A percentile compares a stretch with the other conserved stretches of the same genome.
Conservation (phyloP, 108 stramenopile genomes). For the Fistulifera solaris region DNA sequence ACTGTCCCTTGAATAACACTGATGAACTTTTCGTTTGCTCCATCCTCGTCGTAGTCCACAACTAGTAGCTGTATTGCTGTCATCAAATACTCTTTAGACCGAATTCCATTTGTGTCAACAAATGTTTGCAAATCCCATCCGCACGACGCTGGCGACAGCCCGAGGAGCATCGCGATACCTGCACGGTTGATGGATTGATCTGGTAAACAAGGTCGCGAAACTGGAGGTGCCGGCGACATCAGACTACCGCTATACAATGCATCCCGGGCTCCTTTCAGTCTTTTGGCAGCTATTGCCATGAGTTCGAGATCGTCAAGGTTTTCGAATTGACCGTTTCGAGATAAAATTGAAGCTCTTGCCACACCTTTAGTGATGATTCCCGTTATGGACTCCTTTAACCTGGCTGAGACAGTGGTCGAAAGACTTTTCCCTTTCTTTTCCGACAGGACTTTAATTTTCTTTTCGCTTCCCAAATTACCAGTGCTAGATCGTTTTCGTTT, state of each 20-base stretch:
- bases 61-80: conserved; percentile 19
- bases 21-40: conserved; percentile 50
- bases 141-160: conserved; percentile 48
- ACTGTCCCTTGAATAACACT: conserved; percentile 48
- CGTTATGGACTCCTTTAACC: conserved; percentile 18
- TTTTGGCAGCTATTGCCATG: not conserved
- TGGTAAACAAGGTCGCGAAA: conserved; percentile 16
- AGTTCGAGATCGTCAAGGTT: not conserved
- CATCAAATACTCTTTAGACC: conserved; percentile 15
- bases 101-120: conserved; percentile 22
- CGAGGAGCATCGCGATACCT: conserved; percentile 52
- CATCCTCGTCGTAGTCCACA: conserved; percentile 35
- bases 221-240: not conserved
- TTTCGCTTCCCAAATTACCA: conserved; percentile 2
- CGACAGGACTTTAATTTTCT: conserved; percentile 7
- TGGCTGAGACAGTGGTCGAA: conserved; percentile 3
- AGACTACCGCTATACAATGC: not conserved
- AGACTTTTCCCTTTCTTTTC: conserved; percentile 4
- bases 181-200: not conserved
- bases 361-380: conserved; percentile 26
- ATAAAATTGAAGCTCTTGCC: conserved; percentile 8
- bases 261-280: not conserved
- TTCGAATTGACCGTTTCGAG: not conserved
- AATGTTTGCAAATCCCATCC: conserved; percentile 51
- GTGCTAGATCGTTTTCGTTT: conserved; percentile 14